Evolutionary conservation across 805 yeast genomes (phyloP).

Genomic region (Candida dajiaensis): DNA sequence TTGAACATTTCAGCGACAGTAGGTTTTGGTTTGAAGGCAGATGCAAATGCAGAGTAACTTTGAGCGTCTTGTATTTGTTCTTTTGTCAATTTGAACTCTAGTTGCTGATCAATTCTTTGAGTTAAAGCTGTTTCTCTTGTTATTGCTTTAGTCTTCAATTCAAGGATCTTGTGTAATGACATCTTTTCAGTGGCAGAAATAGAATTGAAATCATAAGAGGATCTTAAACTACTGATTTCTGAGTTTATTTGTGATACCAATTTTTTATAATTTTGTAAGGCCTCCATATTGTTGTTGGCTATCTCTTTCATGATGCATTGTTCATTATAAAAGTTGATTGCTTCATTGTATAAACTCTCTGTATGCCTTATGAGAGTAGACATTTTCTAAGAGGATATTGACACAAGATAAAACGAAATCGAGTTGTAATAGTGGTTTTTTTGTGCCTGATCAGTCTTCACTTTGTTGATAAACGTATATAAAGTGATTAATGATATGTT

Average conservation of each 20-base stretch:
- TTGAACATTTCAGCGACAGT: background rate
- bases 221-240: constrained; percentile 3
- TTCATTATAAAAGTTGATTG: constrained; percentile 1
- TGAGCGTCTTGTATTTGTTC: constrained; percentile 13
- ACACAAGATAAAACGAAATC: too few species aligned
- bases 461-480: too few species aligned
- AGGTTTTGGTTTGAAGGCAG: constrained; percentile 15
- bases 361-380: background rate
- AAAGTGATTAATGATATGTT: too few species aligned
- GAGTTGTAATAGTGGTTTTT: too few species aligned
- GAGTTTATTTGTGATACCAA: constrained; percentile 11
- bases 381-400: background rate
- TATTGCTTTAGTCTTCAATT: constrained; percentile 15
- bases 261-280: constrained; percentile 9
- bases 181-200: constrained; percentile 12
- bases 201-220: background rate
- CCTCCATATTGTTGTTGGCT: constrained; percentile 16
- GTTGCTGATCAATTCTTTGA: constrained; percentile 9
- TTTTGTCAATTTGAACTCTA: constrained; percentile 9
- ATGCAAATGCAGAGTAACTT: constrained; percentile 21
- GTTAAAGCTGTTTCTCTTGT: constrained; percentile 10
- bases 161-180: constrained; percentile 10
- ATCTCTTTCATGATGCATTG: constrained; percentile 16
- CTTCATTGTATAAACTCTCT: background rate
- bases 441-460: too few species aligned